Base-by-base conservation (phyloP, 768 basidiomycete genomes). In the Pseudohyphozyma bogoriensis region DNA sequence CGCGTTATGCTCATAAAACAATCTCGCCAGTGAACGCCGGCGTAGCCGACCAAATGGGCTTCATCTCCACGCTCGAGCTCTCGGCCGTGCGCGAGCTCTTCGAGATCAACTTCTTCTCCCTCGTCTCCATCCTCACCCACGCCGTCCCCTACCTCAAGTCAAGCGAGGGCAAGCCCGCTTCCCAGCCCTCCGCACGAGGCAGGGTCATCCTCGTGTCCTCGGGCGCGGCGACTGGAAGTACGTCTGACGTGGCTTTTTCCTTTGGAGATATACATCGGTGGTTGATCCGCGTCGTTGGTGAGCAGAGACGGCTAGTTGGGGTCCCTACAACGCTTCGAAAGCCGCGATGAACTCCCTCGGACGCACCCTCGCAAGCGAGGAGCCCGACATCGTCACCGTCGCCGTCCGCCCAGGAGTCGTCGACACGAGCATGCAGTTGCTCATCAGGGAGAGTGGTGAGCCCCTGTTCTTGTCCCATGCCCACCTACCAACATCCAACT, bases 361-460 rank as follows among this genome's bases (percentile, higher is more conserved):
- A 75, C 81, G 64, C 1, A 93, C 89, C 0, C 76, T 93, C 24
- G 86, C 84, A 22, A 81, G 81, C 67, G 92, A 95, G 72, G 90
- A 95, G 72, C 81, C 82, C n/a, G 76, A 78, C 36, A 76, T 95
- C 39, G 78, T 80, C 11, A 82, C 83, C 4, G 79, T 92, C 35
- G 85, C 91, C 20, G 67, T 95, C 3, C 81, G 90, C 5, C 92
- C 92, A 1, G 92, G 92, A 18, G 84, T 84, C 74, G 89, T 95
- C 31, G 83, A 92, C 62, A 92, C 89, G 11, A 76, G 74, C 31
- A 89, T 88, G 72, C 66, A 67, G 40, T 24, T 31, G 6, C 57
- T 35, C 15, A 67, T 67, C 37, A 40, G 74, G 10, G 67, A 66
- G 0, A 63, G 64, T 9, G 72, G 71, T 44, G 8, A 39, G 56